A percentile compares a stretch with the other conserved stretches of the same genome.
phyloP scores from a whole-genome alignment of 1,284 basidiomycete species.

The Moesziomyces aphidis region DNA sequence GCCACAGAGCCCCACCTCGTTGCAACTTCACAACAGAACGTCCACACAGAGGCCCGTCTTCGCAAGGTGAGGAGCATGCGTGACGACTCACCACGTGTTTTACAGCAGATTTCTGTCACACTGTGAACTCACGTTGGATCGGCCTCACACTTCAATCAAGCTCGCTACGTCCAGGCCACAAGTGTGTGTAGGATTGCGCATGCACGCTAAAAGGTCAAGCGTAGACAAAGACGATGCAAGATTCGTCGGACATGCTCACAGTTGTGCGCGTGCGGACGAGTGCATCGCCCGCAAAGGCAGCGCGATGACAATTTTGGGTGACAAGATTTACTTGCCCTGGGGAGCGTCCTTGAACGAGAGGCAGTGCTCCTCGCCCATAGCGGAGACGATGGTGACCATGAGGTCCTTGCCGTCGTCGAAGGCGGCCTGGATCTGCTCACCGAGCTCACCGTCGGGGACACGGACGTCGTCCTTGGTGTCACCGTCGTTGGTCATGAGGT shows the following conservation, averaged over 20 bases:
- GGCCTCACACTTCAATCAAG: not conserved
- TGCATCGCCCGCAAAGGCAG: not conserved
- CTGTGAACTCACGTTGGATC: no score
- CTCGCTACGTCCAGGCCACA: not conserved
- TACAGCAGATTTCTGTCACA: no score
- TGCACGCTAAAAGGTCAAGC: not conserved
- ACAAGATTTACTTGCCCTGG: conserved; percentile 58
- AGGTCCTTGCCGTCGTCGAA: conserved; percentile 89
- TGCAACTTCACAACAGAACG: no score
- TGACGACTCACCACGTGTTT: no score
- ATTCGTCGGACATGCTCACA: not conserved
- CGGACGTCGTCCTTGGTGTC: conserved; percentile 93
- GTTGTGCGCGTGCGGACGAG: not conserved
- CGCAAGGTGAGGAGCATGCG: no score
- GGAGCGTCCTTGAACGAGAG: conserved; percentile 73
- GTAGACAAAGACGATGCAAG: not conserved
- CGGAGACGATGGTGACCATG: conserved; percentile 86
- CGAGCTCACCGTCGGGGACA: conserved; percentile 87
- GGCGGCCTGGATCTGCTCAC: conserved; percentile 77
- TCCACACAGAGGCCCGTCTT: no score
- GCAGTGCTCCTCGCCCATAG: conserved; percentile 93
- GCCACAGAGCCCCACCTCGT: no score
- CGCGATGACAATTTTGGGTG: not conserved
- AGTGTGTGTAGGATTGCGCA: not conserved
- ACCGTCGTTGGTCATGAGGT: conserved; percentile 90